Evolutionary conservation across 2,329 filamentous ascomycete genomes (phyloP).

Genomic region (Aspergillus spinulosporus): DNA sequence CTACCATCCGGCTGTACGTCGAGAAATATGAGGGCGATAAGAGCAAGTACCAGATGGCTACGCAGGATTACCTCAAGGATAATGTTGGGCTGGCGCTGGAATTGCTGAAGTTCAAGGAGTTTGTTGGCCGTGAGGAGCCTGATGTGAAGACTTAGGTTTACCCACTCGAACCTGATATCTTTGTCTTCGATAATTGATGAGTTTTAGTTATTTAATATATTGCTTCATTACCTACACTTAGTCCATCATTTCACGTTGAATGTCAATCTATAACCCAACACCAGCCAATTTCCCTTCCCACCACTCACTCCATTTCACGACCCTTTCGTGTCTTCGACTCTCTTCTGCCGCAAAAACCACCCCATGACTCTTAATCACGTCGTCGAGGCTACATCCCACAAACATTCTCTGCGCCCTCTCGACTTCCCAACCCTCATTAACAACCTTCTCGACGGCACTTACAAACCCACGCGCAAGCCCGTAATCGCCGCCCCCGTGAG

Average conservation of each 20-base stretch:
- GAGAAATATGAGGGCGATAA: slow-evolving; percentile 89
- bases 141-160: slow-evolving; percentile 85
- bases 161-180: background rate
- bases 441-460: slow-evolving; percentile 75
- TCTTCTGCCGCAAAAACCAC: slow-evolving; percentile 94
- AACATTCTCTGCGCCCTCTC: slow-evolving; percentile 70
- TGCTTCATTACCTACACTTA: background rate
- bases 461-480: slow-evolving; percentile 82
- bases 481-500: slow-evolving; percentile 75
- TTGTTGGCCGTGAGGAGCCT: slow-evolving; percentile 85
- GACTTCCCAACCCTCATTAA: slow-evolving; percentile 66
- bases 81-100: slow-evolving; percentile 83
- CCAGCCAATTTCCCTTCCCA: slow-evolving; percentile 60
- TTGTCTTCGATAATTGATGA: background rate
- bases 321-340: slow-evolving; percentile 67
- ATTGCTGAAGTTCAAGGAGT: slow-evolving; percentile 90
- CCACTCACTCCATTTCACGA: slow-evolving; percentile 75
- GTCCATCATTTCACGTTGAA: background rate
- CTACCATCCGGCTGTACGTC: slow-evolving; percentile 94
- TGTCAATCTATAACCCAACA: background rate
- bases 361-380: slow-evolving; percentile 82
- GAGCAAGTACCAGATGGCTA: slow-evolving; percentile 74
- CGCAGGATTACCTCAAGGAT: slow-evolving; percentile 90
- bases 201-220: background rate
- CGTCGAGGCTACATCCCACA: slow-evolving; percentile 81